Base-by-base conservation (phyloP, 2,329 filamentous ascomycete species). In the Macrophomina pseudophaseolina region DNA sequence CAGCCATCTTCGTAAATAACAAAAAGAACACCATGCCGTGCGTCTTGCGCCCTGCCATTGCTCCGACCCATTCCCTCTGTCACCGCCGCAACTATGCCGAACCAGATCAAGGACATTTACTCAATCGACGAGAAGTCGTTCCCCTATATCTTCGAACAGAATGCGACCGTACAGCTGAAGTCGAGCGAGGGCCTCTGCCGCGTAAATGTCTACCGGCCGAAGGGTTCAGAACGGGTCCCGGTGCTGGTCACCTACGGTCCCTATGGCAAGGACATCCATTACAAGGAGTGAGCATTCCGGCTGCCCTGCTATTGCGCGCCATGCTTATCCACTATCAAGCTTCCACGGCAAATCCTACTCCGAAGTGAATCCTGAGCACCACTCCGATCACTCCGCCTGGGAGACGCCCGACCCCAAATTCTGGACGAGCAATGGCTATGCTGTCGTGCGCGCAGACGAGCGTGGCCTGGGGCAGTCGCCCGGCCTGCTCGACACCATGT, bases 231-330 rank as follows among this genome's bases (percentile, higher is more conserved):
- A 28, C 79, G 75, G 68, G 82, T 82, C 28, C 90, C 90, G 0
- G 89, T 90, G 0, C 74, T 92, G 8, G 86, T 90, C 2, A 92
- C 89, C 0, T 92, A 92, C 69, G 90, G 90, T 0, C 90, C 90
- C 0, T 92, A 92, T 69, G 90, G 53, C 53, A 66, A 92, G 71
- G 89, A 92, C 70, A 90, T 91, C 42, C 85, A 82, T 23, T 91
- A 91, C 73, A 79, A 81, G 66, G 79, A 83, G 80, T 82, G 71
- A 70, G 76, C 23, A 23, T 63, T 64, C 68, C 52, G 40, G 40
- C 49, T 48, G 40, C 35, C 49, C 18, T 30, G 35, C 35, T 8
- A 48, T 14, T n/a, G 9, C 8, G 38, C 14, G 33, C 38, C 48
- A 8, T 63, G 40, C 66, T 65, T 56, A 66, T 42, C 12, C 23